Evolutionary conservation across 805 yeast genomes (phyloP).

Genomic region (Grigorovia transvaalensis): DNA sequence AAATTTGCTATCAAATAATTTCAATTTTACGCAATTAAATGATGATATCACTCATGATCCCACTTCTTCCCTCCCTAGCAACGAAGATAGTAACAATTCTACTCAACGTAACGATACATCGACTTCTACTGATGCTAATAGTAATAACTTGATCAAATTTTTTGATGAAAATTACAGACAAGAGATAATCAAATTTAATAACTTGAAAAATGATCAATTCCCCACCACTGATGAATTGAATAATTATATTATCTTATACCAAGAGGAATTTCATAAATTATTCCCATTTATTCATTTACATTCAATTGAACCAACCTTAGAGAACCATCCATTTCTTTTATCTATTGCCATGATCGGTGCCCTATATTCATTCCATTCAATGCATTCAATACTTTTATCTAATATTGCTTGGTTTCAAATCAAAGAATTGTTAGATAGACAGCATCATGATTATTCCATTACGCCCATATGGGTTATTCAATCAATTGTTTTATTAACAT

Average conservation of each 20-base stretch:
- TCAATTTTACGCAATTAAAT: not conserved
- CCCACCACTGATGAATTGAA: slow-evolving; percentile 72
- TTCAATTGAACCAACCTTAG: slow-evolving; percentile 40
- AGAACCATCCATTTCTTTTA: slow-evolving; percentile 54
- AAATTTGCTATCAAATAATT: not conserved
- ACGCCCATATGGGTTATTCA: slow-evolving; percentile 86
- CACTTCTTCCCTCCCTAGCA: not conserved
- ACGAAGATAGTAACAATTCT: not conserved
- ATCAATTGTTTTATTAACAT: slow-evolving; percentile 67
- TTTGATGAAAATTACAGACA: slow-evolving; percentile 44
- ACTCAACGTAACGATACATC: too few species aligned
- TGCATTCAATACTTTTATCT: slow-evolving; percentile 61
- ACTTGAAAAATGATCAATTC: slow-evolving; percentile 48
- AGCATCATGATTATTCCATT: slow-evolving; percentile 35
- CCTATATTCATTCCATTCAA: slow-evolving; percentile 66
- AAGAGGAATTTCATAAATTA: slow-evolving; percentile 66
- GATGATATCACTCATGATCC: not conserved
- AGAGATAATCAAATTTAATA: slow-evolving; percentile 44
- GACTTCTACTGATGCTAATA: not conserved
- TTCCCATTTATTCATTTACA: slow-evolving; percentile 59
- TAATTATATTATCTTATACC: slow-evolving; percentile 63
- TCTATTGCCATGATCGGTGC: slow-evolving; percentile 88
- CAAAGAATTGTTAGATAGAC: slow-evolving; percentile 53
- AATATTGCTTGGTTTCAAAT: slow-evolving; percentile 60
- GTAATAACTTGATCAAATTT: not conserved